A percentile compares a stretch with the other conserved stretches of the same genome.
Conservation (phyloP, 176 grass and related monocot genomes). For the Thinopyrum elongatum region DNA sequence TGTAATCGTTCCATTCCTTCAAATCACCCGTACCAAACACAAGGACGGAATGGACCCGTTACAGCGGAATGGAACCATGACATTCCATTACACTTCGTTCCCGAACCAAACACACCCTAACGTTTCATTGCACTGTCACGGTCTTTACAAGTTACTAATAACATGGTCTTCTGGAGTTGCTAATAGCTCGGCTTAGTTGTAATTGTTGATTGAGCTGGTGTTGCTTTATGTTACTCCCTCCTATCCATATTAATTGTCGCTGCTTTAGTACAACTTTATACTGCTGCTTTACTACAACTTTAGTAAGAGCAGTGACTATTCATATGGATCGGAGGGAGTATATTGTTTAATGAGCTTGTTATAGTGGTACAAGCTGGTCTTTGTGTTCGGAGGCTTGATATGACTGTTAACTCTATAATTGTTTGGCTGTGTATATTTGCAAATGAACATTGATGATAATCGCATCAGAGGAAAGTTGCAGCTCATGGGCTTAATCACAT, state of each 20-base stretch:
- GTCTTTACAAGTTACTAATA: neutral
- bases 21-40: no score
- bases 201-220: neutral
- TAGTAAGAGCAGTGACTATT: no score
- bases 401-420: neutral
- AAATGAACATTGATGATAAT: neutral
- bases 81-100: no score
- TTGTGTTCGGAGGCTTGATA: neutral
- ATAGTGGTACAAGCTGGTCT: neutral
- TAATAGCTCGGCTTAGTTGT: neutral
- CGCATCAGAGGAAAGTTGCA: neutral
- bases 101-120: no score
- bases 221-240: neutral
- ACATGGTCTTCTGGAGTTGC: neutral
- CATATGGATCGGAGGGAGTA: neutral
- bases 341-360: neutral
- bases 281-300: no score
- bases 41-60: no score
- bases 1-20: no score
- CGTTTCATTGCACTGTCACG: no score
- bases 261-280: no score
- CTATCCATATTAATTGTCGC: no score
- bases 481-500: neutral
- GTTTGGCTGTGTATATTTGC: neutral
- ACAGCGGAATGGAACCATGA: no score